Base-by-base conservation (phyloP, 2,329 filamentous ascomycete species). In the Aspergillus sp. region DNA sequence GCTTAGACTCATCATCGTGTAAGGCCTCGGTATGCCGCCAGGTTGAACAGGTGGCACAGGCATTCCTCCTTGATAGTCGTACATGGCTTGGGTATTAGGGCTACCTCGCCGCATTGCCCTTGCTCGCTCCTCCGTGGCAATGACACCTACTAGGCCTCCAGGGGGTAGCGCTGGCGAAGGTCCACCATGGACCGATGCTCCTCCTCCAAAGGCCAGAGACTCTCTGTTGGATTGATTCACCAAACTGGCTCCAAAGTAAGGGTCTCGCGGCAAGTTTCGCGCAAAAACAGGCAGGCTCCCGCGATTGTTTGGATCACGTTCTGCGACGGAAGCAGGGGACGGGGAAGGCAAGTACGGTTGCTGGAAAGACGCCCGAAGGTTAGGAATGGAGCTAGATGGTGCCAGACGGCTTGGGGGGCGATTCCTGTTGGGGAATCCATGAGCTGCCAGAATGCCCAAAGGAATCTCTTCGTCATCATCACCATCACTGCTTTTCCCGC, bases 381-480 rank as follows among this genome's bases (percentile, higher is more conserved):
- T 92, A 1, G 88, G 88, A 72, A 90, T 91, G 13, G 90, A 91
- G 63, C 83, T 85, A 70, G 87, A 85, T 59, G 81, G 84, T 64
- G 79, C 84, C 25, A 91, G 81, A 48, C 86, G 85, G 25, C 85
- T 88, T 1, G 92, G 91, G 13, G 91, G 89, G 17, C 91, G 86
- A 68, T 87, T 89, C 76, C 87, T 92, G 75, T 83, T 87, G 0
- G 92, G 92, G 70, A 97, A 97, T 2, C 92, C 92, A 73, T 97
- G 92, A 2, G 92, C 92, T 57, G 91, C 90, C 19, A 97, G 81
- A 66, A 97, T 95, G 12, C 89, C 92, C 43, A 97, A 80, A 0
- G 92, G 92, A 12, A 96, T 85, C 69, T 97, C 92, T 60, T 97
- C 92, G 67, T 97, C 92, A 59, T 93, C 91, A 39, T 92, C 90